Evolutionary conservation across 768 basidiomycete species (phyloP), one percentile per base, ranked within the genome.

Genomic region (Sporobolomyces pararoseus): DNA sequence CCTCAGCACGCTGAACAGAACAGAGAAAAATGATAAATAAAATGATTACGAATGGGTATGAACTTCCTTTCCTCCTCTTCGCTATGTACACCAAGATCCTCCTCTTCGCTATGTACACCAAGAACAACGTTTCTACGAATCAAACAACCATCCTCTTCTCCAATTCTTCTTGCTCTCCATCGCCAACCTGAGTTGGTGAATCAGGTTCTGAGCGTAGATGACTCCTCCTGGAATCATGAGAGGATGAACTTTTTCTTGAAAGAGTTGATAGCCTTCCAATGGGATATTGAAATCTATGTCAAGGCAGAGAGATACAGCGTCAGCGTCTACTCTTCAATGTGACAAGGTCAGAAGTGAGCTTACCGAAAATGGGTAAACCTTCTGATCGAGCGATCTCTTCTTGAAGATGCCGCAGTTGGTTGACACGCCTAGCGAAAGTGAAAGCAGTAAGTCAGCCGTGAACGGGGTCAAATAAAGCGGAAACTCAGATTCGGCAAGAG

Each of bases 231-330:
- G 72, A 4, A 74, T 47, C 27, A 70, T 51, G 16, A 74, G 57
- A 16, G 72, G 72, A 49, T 74, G 72, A 10, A 74, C 72, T 52
- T 70, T 70, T 17, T 74, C 72, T 25, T 74, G 72, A 53, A 74
- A 74, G 19, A 49, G 31, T 29, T 74, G 72, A 49, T 74, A 74
- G 4, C 72, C 72, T 29, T 74, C 72, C 27, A 74, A 53, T 13
- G 70, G 63, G 39, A 57, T 57, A 14, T 63, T 63, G 47, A 67
- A 74, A 53, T 74, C 72, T 70, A 53, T 5, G n/a, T n/a, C n/a
- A n/a, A n/a, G n/a, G n/a, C n/a, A n/a, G n/a, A n/a, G n/a, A n/a
- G n/a, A n/a, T n/a, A n/a, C n/a, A n/a, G n/a, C n/a, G n/a, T n/a
- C n/a, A n/a, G n/a, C n/a, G n/a, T n/a, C n/a, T n/a, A n/a, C n/a